phyloP scores from a whole-genome alignment of 2,329 filamentous ascomycete genomes.

The Malbranchea cinnamomea region DNA sequence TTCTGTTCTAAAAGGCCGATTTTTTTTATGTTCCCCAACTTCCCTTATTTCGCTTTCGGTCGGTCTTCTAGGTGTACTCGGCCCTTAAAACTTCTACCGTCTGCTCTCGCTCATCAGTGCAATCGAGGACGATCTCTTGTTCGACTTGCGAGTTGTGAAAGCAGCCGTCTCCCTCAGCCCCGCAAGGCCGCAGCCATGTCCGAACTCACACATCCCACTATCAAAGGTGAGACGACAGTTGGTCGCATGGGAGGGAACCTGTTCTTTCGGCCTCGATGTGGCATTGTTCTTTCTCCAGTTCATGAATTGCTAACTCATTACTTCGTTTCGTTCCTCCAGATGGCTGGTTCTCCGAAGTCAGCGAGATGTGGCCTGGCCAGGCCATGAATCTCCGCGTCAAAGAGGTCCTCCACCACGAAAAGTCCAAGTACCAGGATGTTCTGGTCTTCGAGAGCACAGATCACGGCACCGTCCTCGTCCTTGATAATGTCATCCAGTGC shows the following conservation, averaged over 20 bases:
- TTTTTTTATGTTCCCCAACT: too few relatives aligned
- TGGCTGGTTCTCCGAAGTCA: constrained; percentile 99
- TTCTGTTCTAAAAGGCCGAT: too few relatives aligned
- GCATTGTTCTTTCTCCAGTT: constrained; percentile 5
- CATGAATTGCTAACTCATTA: constrained; percentile 4
- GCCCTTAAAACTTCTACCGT: too few relatives aligned
- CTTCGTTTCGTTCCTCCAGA: constrained; percentile 39
- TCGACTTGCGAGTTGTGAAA: too few relatives aligned
- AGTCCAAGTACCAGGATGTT: constrained; percentile 97
- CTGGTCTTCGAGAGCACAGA: constrained; percentile 97
- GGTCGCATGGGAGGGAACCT: constrained; percentile 1
- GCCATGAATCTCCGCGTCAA: constrained; percentile 98
- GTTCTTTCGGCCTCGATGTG: constrained; percentile 8
- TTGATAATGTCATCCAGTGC: constrained; percentile 98
- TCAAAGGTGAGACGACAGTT: constrained; percentile 44
- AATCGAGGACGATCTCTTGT: too few relatives aligned
- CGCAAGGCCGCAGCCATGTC: constrained; percentile 38
- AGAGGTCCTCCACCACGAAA: constrained; percentile 96
- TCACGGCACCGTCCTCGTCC: constrained; percentile 87
- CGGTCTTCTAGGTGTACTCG: too few relatives aligned
- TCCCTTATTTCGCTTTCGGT: too few relatives aligned
- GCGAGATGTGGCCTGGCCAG: constrained; percentile 97
- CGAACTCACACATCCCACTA: constrained; percentile 60
- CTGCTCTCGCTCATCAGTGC: too few relatives aligned
- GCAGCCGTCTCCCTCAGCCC: not conserved